These are phyloP conservation scores for Sordaria brevicollis DNA, from an alignment of 495 filamentous ascomycete genomes.

Conservation along the genomic window DNA sequence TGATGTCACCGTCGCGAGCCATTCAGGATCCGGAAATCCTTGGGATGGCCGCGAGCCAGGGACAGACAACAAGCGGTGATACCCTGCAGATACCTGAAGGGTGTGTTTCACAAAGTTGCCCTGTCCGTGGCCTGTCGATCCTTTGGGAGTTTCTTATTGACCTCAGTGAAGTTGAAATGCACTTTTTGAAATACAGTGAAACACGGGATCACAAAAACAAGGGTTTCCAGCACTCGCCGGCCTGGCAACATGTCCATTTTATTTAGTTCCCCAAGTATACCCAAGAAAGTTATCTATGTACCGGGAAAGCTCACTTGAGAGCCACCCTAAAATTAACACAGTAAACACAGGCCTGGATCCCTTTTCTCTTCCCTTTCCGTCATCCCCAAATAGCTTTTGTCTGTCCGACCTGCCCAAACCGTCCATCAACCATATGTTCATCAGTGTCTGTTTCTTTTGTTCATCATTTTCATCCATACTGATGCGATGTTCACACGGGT, in stretches of 20 bases:
- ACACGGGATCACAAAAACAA: neutral
- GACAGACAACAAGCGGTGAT: neutral
- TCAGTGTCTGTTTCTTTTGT: neutral
- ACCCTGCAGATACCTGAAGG: neutral
- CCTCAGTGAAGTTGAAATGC: neutral
- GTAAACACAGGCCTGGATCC: neutral
- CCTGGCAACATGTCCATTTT: neutral
- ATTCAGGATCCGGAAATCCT: neutral
- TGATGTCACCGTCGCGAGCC: neutral
- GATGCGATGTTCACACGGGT: slow-evolving; percentile 37
- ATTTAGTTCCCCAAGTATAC: neutral
- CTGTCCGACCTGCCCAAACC: neutral
- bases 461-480: neutral
- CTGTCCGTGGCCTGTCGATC: neutral
- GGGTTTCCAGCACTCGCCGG: neutral
- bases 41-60: neutral
- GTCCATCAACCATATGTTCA: neutral
- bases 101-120: neutral
- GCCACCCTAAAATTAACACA: neutral
- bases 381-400: neutral
- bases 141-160: neutral
- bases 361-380: neutral
- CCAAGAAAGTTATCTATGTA: neutral
- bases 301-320: neutral
- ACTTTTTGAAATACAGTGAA: neutral